Conservation (phyloP, 1,284 basidiomycete species). For the Austropuccinia psidii region DNA sequence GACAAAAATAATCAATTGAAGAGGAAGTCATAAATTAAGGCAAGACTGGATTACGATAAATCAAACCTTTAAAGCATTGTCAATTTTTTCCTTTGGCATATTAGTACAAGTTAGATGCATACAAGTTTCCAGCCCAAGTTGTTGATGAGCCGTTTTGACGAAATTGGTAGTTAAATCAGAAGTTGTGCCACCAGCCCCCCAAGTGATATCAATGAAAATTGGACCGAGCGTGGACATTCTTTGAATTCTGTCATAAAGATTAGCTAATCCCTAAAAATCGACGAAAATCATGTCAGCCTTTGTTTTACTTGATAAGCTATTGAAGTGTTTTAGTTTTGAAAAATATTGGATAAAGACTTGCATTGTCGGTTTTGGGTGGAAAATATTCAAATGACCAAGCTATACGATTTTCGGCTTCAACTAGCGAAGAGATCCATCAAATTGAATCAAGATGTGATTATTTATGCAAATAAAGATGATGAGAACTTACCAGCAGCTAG, state of each 20-base stretch:
- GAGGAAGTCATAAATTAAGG: neutral
- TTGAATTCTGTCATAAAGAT: conserved; percentile 70
- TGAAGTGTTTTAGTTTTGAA: too few relatives aligned
- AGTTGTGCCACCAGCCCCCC: conserved; percentile 93
- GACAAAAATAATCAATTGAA: neutral
- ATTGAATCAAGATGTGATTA: neutral
- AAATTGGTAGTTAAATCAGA: conserved; percentile 56
- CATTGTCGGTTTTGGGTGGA: conserved; percentile 87
- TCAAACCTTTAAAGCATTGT: conserved; percentile 69
- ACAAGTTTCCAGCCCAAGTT: conserved; percentile 77
- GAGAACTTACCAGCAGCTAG: conserved; percentile 18
- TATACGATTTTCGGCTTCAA: conserved; percentile 58
- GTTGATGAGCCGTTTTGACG: conserved; percentile 81
- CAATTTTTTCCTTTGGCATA: conserved; percentile 80
- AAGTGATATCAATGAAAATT: conserved; percentile 97
- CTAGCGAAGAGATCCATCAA: conserved; percentile 1
- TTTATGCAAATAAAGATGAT: neutral
- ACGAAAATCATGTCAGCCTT: too few relatives aligned
- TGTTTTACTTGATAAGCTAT: too few relatives aligned
- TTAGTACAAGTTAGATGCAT: conserved; percentile 98
- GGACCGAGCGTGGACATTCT: conserved; percentile 71
- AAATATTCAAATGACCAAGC: conserved; percentile 98
- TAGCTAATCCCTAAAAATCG: conserved; percentile 65
- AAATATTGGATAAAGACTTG: too few relatives aligned
- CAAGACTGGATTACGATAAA: conserved; percentile 38